Base-by-base conservation (phyloP, 2,329 filamentous ascomycete genomes). In the Fusarium praegraminearum region DNA sequence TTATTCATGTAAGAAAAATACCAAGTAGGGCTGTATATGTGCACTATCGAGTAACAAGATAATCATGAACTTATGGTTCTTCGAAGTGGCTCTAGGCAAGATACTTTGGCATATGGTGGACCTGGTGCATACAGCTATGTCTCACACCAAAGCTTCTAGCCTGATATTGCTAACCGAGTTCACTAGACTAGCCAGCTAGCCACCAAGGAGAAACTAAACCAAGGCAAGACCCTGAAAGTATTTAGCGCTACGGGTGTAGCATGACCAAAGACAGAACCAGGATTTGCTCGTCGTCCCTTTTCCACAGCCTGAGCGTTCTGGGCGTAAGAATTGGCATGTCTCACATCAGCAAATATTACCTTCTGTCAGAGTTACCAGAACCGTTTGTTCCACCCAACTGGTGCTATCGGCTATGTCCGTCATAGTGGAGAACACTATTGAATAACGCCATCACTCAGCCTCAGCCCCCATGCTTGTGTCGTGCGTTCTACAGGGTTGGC, bases 271-370 rank as follows among this genome's bases (percentile, higher is more conserved):
- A 6, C 18, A 38, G 18, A 20, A 38, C 36, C 36, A 0, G 36
- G 36, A 38, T 38, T 20, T 38, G 36, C 36, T 38, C 7, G 7
- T 11, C 36, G 20, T 38, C 16, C 18, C 5, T 10, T 5, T 13
- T 7, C 18, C 1, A 20, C 20, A 30, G 0, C 28, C 28, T 30
- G 5, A 1, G 36, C 1, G 0, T 13, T n/a, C 36, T 38, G 1
- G 12, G 12, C 12, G n/a, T 11, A 12, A 38, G n/a, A 6, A 6
- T 13, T 13, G 11, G 36, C 18, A 13, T 13, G 36, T 38, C 36
- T 38, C 6, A 38, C 36, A 3, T 38, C 36, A 38, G 36, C 36
- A n/a, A n/a, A 1, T 38, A 38, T 7, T 10, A 38, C 10, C 3
- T n/a, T 13, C 18, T 8, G 6, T 20, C 6, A 5, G 2, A 38